phyloP scores from a whole-genome alignment of 1,139 yeast species.

The Candida labiduridarum region DNA sequence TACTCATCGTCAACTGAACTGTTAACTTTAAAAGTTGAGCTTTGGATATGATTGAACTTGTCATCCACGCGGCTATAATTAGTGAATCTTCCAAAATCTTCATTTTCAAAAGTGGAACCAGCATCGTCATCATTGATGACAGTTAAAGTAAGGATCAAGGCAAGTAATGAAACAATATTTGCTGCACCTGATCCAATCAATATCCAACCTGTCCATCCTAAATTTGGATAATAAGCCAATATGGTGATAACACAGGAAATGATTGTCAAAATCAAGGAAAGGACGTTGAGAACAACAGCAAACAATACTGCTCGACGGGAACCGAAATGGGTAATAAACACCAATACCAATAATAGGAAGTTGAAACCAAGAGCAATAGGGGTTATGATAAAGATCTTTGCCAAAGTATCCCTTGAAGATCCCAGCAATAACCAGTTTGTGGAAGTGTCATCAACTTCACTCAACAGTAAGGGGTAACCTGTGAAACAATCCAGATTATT shows the following conservation, averaged over 20 bases:
- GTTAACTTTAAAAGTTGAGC: slow-evolving; percentile 13
- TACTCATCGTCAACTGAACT: slow-evolving; percentile 31
- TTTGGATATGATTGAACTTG: slow-evolving; percentile 15
- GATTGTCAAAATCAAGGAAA: slow-evolving; percentile 55
- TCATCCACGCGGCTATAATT: slow-evolving; percentile 14
- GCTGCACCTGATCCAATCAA: slow-evolving; percentile 66
- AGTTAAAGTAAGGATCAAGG: slow-evolving; percentile 27
- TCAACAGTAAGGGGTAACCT: slow-evolving; percentile 35
- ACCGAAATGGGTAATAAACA: slow-evolving; percentile 32
- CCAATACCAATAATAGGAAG: slow-evolving; percentile 44
- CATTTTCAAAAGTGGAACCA: slow-evolving; percentile 9
- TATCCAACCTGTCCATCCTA: slow-evolving; percentile 72
- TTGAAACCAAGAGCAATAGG: slow-evolving; percentile 84
- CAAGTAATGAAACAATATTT: slow-evolving; percentile 39
- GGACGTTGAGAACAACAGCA: slow-evolving; percentile 32
- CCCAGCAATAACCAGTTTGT: slow-evolving; percentile 28
- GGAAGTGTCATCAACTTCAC: slow-evolving; percentile 12
- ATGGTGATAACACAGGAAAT: slow-evolving; percentile 56
- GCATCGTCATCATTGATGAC: slow-evolving; percentile 25
- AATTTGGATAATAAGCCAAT: slow-evolving; percentile 61
- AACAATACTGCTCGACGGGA: slow-evolving; percentile 22
- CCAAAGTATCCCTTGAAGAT: slow-evolving; percentile 61
- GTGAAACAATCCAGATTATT: slow-evolving; percentile 51
- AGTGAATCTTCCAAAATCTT: slow-evolving; percentile 10
- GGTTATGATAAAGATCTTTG: slow-evolving; percentile 73